Conservation (phyloP, 2,329 filamentous ascomycete genomes). For the Cercospora canescens region DNA sequence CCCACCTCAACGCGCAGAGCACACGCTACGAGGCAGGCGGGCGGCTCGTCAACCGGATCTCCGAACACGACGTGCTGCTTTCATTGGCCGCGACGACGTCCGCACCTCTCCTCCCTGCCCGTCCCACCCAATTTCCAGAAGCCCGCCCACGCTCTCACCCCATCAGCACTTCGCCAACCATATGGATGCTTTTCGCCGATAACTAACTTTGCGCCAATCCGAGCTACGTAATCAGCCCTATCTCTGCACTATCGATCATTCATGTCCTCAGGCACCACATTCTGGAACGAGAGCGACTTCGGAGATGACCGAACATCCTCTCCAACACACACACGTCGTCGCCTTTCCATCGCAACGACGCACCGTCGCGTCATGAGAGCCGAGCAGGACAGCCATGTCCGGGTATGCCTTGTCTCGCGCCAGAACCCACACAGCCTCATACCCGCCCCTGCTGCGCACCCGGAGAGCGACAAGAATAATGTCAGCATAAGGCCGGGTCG, state of each 20-base stretch:
- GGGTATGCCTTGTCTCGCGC: neutral
- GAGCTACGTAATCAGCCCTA: slow-evolving; percentile 3
- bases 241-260: neutral
- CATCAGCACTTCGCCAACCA: neutral
- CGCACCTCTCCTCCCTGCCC: neutral
- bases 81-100: slow-evolving; percentile 5
- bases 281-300: neutral
- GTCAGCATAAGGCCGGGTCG: neutral
- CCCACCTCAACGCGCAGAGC: neutral
- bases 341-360: neutral
- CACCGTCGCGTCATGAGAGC: neutral
- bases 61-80: slow-evolving; percentile 4
- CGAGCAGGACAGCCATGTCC: neutral
- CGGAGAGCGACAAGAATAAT: slow-evolving; percentile 7
- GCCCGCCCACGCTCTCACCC: neutral
- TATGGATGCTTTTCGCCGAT: slow-evolving; percentile 1
- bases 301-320: neutral
- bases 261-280: neutral
- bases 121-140: neutral
- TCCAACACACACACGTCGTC: neutral
- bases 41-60: neutral
- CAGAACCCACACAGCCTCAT: neutral
- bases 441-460: neutral
- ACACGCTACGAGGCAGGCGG: neutral
- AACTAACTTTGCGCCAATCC: neutral